Percentiles rank a stretch among this genome's conserved stretches.
These are phyloP conservation scores for Colletotrichum acutatum DNA, from an alignment of 2,329 filamentous ascomycete genomes.

Conservation along the genomic window DNA sequence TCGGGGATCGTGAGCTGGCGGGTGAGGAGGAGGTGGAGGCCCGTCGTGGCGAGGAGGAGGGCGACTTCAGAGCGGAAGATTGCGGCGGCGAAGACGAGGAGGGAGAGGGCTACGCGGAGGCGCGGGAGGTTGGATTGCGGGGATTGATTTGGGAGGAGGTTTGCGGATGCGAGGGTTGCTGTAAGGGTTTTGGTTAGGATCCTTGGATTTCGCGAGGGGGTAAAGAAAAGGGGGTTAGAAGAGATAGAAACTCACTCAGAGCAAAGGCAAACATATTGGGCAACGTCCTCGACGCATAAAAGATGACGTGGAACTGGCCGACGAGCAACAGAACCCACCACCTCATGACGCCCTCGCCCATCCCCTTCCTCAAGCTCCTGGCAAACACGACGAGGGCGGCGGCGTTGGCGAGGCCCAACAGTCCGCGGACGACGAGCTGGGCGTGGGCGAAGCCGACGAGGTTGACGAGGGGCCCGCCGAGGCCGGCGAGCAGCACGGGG, in stretches of 20 bases:
- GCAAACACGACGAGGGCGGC: conserved; percentile 74
- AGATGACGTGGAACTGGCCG: conserved; percentile 92
- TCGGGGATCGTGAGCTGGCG: conserved; percentile 62
- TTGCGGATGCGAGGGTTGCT: conserved; percentile 75
- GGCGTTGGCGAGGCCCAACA: conserved; percentile 83
- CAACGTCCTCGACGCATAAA: conserved; percentile 90
- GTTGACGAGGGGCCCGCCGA: conserved; percentile 74
- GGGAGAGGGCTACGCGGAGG: conserved; percentile 73
- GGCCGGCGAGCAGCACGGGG: conserved; percentile 77
- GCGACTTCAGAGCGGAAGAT: conserved; percentile 93
- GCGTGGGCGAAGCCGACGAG: conserved; percentile 66
- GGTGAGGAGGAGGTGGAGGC: conserved; percentile 70
- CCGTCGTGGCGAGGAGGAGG: conserved; percentile 77
- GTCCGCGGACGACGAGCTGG: conserved; percentile 75
- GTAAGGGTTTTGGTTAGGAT: background rate
- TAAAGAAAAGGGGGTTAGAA: background rate
- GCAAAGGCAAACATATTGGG: conserved; percentile 98
- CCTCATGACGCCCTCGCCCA: conserved; percentile 73
- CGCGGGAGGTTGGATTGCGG: conserved; percentile 49
- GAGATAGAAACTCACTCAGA: conserved; percentile 69
- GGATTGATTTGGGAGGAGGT: conserved; percentile 50
- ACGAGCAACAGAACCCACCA: conserved; percentile 86
- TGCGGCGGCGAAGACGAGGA: conserved; percentile 83
- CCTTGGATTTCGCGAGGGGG: background rate
- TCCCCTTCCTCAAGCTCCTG: conserved; percentile 70